These are phyloP conservation scores for Sanghuangporus weigelae DNA, from an alignment of 1,284 basidiomycete species.

Conservation along the genomic window DNA sequence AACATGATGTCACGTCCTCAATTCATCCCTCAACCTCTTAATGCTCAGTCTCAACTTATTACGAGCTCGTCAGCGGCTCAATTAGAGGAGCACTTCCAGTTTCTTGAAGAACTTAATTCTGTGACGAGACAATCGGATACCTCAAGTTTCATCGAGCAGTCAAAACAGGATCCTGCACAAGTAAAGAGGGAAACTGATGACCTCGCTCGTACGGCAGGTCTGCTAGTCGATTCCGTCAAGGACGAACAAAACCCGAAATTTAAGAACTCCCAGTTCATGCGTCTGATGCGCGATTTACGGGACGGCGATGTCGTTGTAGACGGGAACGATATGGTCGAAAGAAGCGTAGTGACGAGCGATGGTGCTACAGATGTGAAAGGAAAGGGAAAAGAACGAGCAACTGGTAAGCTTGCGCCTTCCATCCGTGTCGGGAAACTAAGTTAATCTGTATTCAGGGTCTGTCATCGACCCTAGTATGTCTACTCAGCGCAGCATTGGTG, in stretches of 20 bases:
- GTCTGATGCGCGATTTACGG: conserved; percentile 80
- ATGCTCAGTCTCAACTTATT: conserved; percentile 24
- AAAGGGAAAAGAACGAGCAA: conserved; percentile 38
- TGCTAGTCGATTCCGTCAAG: conserved; percentile 65
- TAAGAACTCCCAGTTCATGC: conserved; percentile 82
- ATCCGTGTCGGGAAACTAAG: background rate
- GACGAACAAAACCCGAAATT: conserved; percentile 82
- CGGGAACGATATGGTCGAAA: conserved; percentile 73
- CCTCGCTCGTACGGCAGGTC: conserved; percentile 69
- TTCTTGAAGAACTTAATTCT: conserved; percentile 1
- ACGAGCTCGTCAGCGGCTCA: conserved; percentile 4
- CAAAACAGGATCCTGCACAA: background rate
- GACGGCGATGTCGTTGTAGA: conserved; percentile 83
- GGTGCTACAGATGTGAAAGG: conserved; percentile 49
- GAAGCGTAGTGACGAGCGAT: conserved; percentile 27
- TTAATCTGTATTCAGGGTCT: background rate
- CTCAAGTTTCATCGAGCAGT: background rate
- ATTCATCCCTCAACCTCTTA: background rate
- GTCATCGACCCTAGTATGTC: conserved; percentile 12
- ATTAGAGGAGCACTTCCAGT: conserved; percentile 16
- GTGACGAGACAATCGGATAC: background rate
- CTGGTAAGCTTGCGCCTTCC: background rate
- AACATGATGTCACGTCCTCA: conserved; percentile 15
- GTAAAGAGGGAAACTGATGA: conserved; percentile 46
- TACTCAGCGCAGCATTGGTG: conserved; percentile 28